Percentiles rank a stretch among this genome's conserved stretches.
phyloP scores from a whole-genome alignment of 225 moss, liverwort and hornwort genomes.

The Bryum argenteum region DNA sequence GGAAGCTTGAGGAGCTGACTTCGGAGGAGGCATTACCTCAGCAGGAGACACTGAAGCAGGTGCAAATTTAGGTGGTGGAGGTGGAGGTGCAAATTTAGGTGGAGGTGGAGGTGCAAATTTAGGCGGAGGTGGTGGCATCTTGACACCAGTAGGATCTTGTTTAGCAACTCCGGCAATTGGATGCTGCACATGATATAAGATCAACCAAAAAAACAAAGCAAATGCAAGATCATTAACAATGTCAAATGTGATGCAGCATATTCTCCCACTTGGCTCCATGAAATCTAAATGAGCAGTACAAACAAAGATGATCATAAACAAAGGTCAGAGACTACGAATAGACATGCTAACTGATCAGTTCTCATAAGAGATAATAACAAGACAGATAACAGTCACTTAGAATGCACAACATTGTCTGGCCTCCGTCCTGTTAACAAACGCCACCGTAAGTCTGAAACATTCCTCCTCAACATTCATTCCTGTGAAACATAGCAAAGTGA shows the following conservation, averaged over 20 bases:
- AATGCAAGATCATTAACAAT: constrained; percentile 23
- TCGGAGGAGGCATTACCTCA: constrained; percentile 32
- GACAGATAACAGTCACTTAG: constrained; percentile 21
- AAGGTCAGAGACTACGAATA: constrained; percentile 19
- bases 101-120: constrained; percentile 57
- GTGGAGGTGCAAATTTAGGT: constrained; percentile 52
- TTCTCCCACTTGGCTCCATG: constrained; percentile 13
- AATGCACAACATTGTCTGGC: constrained; percentile 42
- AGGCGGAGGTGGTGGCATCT: constrained; percentile 56
- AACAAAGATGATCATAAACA: constrained; percentile 1
- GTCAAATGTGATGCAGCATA: constrained; percentile 22
- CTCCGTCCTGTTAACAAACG: constrained; percentile 40
- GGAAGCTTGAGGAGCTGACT: constrained; percentile 20
- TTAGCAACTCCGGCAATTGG: constrained; percentile 36
- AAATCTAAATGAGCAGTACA: not conserved
- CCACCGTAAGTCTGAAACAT: constrained; percentile 44
- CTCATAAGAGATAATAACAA: constrained; percentile 18
- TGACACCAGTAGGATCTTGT: constrained; percentile 41
- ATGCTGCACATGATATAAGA: constrained; percentile 54
- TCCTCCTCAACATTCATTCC: constrained; percentile 57
- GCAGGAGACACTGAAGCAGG: constrained; percentile 26
- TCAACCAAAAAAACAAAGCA: constrained; percentile 20
- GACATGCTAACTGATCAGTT: constrained; percentile 6
- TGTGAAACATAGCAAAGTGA: constrained; percentile 98
- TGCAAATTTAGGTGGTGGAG: constrained; percentile 43